These are phyloP conservation scores for Boletus barrowsii DNA, from an alignment of 768 basidiomycete species.

Conservation along the genomic window DNA sequence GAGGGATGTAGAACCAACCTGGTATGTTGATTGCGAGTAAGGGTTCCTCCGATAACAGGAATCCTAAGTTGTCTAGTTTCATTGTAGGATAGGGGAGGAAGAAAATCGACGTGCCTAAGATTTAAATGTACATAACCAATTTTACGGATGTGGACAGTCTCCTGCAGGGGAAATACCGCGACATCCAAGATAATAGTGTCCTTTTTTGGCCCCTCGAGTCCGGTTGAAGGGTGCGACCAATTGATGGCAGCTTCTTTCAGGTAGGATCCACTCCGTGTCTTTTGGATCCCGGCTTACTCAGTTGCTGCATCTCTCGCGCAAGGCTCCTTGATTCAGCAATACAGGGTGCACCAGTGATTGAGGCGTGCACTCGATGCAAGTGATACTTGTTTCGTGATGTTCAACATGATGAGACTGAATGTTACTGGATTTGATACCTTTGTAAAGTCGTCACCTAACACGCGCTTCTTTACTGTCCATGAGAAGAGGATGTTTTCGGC, in stretches of 20 bases:
- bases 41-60: neutral
- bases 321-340: slow-evolving; percentile 1
- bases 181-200: neutral
- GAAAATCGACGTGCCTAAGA: neutral
- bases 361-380: neutral
- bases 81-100: neutral
- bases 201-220: neutral
- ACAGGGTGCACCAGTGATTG: neutral
- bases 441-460: neutral
- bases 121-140: neutral
- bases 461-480: too few species aligned
- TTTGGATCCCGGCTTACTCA: too few species aligned
- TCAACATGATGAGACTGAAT: neutral
- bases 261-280: neutral
- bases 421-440: neutral
- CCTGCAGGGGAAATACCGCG: neutral
- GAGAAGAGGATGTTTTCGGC: neutral
- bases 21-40: neutral
- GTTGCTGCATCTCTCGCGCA: too few species aligned
- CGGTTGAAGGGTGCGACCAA: neutral
- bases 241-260: neutral
- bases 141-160: neutral
- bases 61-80: neutral
- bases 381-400: neutral
- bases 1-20: neutral